Evolutionary conservation across 805 yeast genomes (phyloP).

Genomic region (Cyberlindnera samutprakarnensis): DNA sequence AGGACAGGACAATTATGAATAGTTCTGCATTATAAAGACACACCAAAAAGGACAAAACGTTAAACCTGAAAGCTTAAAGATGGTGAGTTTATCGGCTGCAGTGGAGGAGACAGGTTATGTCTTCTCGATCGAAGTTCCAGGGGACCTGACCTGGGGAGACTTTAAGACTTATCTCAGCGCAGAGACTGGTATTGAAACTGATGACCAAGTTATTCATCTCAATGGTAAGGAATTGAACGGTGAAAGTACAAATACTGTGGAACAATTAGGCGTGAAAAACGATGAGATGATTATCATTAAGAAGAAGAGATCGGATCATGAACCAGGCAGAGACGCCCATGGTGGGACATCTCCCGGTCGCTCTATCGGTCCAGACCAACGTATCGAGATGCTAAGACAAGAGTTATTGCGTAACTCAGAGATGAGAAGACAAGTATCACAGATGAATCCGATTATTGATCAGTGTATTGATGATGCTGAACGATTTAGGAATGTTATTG

Average conservation of each 20-base stretch:
- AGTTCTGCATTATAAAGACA: no score
- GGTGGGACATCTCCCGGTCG: background rate
- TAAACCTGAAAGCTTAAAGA: conserved; percentile 1
- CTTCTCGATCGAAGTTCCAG: conserved; percentile 50
- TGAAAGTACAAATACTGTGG: conserved; percentile 30
- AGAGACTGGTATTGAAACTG: conserved; percentile 18
- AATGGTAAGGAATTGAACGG: conserved; percentile 35
- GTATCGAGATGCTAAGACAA: conserved; percentile 42
- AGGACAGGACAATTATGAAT: no score
- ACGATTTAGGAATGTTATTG: conserved; percentile 35
- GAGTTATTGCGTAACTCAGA: conserved; percentile 37
- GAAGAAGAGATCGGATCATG: conserved; percentile 2
- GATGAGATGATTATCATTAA: conserved; percentile 41
- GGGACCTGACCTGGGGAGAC: conserved; percentile 56
- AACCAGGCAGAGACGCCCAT: background rate
- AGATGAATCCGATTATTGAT: conserved; percentile 40
- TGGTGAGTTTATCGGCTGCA: conserved; percentile 16
- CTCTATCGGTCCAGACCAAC: conserved; percentile 11
- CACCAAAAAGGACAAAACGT: no score
- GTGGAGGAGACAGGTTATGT: conserved; percentile 12
- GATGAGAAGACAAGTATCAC: conserved; percentile 28
- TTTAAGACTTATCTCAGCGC: conserved; percentile 63
- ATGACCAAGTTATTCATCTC: conserved; percentile 39
- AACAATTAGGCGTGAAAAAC: conserved; percentile 41
- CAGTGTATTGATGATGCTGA: conserved; percentile 38